A percentile compares a stretch with the other conserved stretches of the same genome.
phyloP scores from a whole-genome alignment of 2,329 filamentous ascomycete species.

The Arthrobotrys entomopaga region DNA sequence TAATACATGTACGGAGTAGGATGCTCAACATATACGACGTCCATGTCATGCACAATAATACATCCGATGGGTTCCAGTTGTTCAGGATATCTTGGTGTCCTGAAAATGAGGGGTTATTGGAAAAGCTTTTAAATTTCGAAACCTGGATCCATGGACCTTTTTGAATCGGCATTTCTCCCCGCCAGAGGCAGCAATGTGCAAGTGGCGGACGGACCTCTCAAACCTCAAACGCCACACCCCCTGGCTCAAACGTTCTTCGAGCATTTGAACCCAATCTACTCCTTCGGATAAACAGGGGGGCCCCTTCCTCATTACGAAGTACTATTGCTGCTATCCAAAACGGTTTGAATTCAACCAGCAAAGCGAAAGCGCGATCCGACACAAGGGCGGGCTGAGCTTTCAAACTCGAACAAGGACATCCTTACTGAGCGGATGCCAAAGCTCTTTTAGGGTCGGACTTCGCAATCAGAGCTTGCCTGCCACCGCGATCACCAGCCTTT shows the following conservation, averaged over 20 bases:
- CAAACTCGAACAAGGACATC: too few relatives aligned
- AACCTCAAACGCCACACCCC: slow-evolving; percentile 54
- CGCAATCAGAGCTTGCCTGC: too few relatives aligned
- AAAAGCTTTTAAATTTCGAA: too few relatives aligned
- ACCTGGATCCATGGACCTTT: background rate
- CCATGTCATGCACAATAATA: too few relatives aligned
- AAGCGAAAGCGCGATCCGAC: slow-evolving; percentile 49
- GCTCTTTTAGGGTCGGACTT: too few relatives aligned
- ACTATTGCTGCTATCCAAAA: background rate
- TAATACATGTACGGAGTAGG: too few relatives aligned
- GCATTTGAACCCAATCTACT: slow-evolving; percentile 22
- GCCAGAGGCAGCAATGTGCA: slow-evolving; percentile 2
- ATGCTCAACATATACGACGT: too few relatives aligned
- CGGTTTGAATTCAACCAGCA: slow-evolving; percentile 15
- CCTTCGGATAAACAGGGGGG: slow-evolving; percentile 45
- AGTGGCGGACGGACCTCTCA: slow-evolving; percentile 50
- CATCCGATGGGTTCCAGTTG: too few relatives aligned
- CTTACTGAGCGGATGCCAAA: too few relatives aligned
- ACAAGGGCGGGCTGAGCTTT: background rate
- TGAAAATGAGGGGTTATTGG: too few relatives aligned
- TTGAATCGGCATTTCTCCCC: background rate
- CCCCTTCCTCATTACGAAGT: background rate
- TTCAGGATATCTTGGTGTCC: too few relatives aligned
- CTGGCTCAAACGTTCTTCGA: slow-evolving; percentile 1
- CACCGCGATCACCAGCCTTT: too few relatives aligned